These are phyloP conservation scores for Wallacemonas collosoma DNA, from an alignment of 208 protist genomes.

Conservation along the genomic window DNA sequence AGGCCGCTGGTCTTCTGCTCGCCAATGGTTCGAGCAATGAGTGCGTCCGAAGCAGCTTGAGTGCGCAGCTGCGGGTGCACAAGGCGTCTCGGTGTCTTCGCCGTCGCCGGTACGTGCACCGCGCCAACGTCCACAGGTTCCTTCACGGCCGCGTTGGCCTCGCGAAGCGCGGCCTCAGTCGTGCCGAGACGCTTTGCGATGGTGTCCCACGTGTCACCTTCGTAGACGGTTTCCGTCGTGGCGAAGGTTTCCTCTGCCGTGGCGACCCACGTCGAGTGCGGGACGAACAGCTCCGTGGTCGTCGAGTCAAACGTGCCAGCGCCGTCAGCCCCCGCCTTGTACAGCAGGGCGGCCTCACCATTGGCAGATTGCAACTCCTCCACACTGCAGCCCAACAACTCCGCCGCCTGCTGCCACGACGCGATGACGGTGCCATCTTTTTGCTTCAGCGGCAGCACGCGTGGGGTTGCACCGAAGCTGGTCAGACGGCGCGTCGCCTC, in stretches of 20 bases:
- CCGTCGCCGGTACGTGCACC: constrained; percentile 51
- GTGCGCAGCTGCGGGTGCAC: constrained; percentile 75
- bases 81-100: constrained; percentile 50
- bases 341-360: constrained; percentile 59
- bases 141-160: constrained; percentile 38
- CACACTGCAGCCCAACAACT: constrained; percentile 69
- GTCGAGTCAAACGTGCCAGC: constrained; percentile 54
- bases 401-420: constrained; percentile 74
- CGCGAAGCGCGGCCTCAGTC: constrained; percentile 42
- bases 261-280: constrained; percentile 47
- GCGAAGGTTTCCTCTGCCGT: constrained; percentile 53
- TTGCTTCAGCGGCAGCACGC: constrained; percentile 44
- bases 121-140: constrained; percentile 22
- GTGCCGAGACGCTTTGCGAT: constrained; percentile 63
- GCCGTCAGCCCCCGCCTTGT: constrained; percentile 31
- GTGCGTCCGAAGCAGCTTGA: constrained; percentile 59
- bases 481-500: constrained; percentile 48
- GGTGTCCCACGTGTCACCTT: constrained; percentile 52
- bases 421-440: constrained; percentile 25
- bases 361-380: constrained; percentile 87
- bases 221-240: constrained; percentile 52
- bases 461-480: constrained; percentile 52
- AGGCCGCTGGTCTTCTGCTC: constrained; percentile 46
- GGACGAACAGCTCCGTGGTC: constrained; percentile 63
- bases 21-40: constrained; percentile 58